Evolutionary conservation across 2,329 filamentous ascomycete genomes (phyloP), one percentile per base, ranked within the genome.

Genomic region (Diaporthe citrichinensis): DNA sequence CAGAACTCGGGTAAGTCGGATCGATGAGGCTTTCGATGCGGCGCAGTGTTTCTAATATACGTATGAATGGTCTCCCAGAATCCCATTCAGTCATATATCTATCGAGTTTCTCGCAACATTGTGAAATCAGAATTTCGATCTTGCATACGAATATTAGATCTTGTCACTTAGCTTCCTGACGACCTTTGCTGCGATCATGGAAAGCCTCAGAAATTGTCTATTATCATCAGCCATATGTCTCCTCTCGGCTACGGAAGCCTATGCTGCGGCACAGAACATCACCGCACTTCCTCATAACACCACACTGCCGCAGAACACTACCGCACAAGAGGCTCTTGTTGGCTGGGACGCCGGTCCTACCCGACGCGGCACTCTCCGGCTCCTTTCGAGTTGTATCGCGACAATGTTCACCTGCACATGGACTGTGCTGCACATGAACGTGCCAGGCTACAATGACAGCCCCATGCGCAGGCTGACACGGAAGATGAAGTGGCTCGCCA

Each of bases 351-450:
- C 17, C 31, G 68, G 46, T 2, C 68, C 68, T 4, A 28, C 3
- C 10, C 25, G n/a, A 34, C 68, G 68, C 6, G 68, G 68, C 31
- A 57, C 68, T 7, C 20, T 55, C 8, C 25, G 44, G 8, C 68
- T 71, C 31, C 4, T 71, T 10, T 58, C 23, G 49, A 58, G 68
- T 36, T 71, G 68, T 49, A 14, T 71, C 8, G 36, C 31, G 12
- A 71, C 68, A 10, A 71, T 71, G 10, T 71, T 71, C 12, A 34
- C 68, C 46, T 71, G 68, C 34, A 71, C 68, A 8, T 71, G 46
- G 68, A 57, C 68, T 12, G 46, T 71, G 17, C 68, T 71, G 28
- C 68, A 71, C 36, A 25, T 71, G 20, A 71, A 71, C 25, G 68
- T 71, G 49, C 68, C 68, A 5, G 68, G n/a, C 14, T 9, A 55